Base-by-base conservation (phyloP, 148 eudicot species). In the Bassia scoparia region DNA sequence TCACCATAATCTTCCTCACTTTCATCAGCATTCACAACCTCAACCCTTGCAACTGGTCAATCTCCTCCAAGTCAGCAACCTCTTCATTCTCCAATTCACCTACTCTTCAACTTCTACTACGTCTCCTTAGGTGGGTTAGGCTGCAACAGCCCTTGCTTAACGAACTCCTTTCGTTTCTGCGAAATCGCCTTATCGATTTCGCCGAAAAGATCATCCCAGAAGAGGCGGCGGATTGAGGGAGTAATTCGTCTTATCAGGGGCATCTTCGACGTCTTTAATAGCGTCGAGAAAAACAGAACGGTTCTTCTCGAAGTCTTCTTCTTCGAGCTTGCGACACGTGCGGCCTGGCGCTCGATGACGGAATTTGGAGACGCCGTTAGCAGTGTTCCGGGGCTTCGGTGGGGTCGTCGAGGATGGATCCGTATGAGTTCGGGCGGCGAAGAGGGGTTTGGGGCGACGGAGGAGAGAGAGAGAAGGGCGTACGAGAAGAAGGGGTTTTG, bases 321-420 rank as follows among this genome's bases (percentile, higher is more conserved):
- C 93, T 35, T 91, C 81, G 62, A 85, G 76, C 64, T 88, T 88
- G 3, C 97, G 72, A 2, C 96, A 0, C 87, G 85, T 14, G 93
- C 69, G 0, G 96, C 96, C 41, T 92, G 91, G 76, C 91, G 90
- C 35, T 74, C 70, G 61, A 95, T 95, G 98, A 67, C 84, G 82
- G 89, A 86, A 91, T 68, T 85, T 90, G 67, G 89, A 84, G 69
- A 94, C 90, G 20, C 98, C 98, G 74, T 94, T 97, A 62, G 89
- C 81, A 17, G 97, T 79, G 77, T 95, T 95, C 98, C 2, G 91
- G 83, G 35, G 96, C 96, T 81, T 95, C 98, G 0, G 98, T 97
- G 0, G 98, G 98, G 82, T 95, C 98, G 24, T 89, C 90, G 77
- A 90, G 18, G 89, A 48, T 0, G 97, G 94, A 72, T 77, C 72